Conservation (phyloP, 257 asterid genomes). For the Solanum corneliomulleri region DNA sequence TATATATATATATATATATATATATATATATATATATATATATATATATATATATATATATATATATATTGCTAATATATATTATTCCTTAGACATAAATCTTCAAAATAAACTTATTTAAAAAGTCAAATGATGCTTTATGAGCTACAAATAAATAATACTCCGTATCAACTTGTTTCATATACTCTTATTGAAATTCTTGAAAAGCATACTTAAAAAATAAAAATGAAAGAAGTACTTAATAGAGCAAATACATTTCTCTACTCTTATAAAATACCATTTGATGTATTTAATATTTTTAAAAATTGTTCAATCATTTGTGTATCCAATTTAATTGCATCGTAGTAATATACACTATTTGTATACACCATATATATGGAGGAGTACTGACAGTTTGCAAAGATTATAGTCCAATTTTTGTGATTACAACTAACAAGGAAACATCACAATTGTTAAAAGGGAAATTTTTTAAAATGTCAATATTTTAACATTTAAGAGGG, state of each 20-base stretch:
- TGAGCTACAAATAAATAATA: neutral
- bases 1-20: no score
- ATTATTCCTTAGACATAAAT: no score
- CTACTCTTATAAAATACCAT: neutral
- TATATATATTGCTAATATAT: neutral
- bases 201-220: neutral
- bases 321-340: no score
- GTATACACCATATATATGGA: neutral
- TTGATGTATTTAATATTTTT: no score
- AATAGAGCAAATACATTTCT: no score
- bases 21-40: no score
- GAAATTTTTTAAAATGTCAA: no score
- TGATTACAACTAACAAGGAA: neutral
- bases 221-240: neutral
- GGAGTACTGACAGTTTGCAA: neutral
- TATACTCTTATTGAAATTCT: neutral
- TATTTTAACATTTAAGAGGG: no score
- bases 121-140: no score
- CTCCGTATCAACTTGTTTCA: neutral
- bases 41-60: no score
- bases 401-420: neutral
- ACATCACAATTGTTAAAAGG: neutral
- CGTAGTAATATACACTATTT: no score
- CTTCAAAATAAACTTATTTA: neutral
- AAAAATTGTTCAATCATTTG: neutral